Evolutionary conservation across 768 basidiomycete genomes (phyloP).

Genomic region (Mycena maculata): DNA sequence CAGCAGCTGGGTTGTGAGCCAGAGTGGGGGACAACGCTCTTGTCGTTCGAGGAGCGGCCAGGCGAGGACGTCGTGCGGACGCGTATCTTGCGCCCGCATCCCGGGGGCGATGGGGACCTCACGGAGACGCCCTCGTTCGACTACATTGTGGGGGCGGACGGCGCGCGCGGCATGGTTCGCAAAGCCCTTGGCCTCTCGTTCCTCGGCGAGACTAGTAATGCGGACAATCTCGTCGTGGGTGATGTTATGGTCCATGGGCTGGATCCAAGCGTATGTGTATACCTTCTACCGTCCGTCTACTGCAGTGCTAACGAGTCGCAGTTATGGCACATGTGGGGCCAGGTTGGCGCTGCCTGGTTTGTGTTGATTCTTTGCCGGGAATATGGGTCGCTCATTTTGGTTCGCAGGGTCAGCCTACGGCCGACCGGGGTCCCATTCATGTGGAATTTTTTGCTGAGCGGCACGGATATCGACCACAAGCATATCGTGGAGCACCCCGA

Average conservation of each 20-base stretch:
- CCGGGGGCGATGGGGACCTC: constrained; percentile 5
- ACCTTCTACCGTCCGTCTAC: too few species aligned
- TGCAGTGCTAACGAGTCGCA: constrained; percentile 28
- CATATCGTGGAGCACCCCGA: constrained; percentile 35
- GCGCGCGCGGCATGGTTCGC: constrained; percentile 43
- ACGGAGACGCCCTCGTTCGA: constrained; percentile 31
- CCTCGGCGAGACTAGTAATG: constrained; percentile 45
- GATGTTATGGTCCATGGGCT: constrained; percentile 56
- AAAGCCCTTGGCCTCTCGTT: constrained; percentile 41
- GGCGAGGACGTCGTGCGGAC: constrained; percentile 39
- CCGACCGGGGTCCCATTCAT: constrained; percentile 46
- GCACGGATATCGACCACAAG: constrained; percentile 38
- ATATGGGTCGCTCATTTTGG: not conserved
- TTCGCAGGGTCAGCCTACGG: constrained; percentile 44
- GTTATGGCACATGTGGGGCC: constrained; percentile 64
- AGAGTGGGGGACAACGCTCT: constrained; percentile 40
- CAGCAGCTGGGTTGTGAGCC: constrained; percentile 36
- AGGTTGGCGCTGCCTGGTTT: constrained; percentile 47
- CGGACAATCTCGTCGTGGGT: constrained; percentile 40
- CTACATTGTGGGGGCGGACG: constrained; percentile 41
- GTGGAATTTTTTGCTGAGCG: constrained; percentile 46
- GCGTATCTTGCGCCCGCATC: constrained; percentile 26
- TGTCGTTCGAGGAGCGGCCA: constrained; percentile 39
- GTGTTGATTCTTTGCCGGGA: constrained; percentile 22
- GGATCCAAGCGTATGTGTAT: constrained; percentile 43